A percentile compares a stretch with the other conserved stretches of the same genome.
These are phyloP conservation scores for Candida vaughaniae DNA, from an alignment of 805 yeast species.

Conservation along the genomic window DNA sequence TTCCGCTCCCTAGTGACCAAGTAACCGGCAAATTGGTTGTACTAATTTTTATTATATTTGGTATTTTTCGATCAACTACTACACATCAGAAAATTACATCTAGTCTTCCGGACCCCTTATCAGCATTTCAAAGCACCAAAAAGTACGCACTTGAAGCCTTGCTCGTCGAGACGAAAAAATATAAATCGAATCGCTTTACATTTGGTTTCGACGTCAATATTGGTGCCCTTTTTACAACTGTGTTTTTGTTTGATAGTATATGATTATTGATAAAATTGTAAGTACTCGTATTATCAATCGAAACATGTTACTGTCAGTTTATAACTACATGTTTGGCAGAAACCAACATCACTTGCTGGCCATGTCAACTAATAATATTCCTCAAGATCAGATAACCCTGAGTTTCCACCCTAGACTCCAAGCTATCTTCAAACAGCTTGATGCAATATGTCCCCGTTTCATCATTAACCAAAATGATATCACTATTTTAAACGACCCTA, in stretches of 20 bases:
- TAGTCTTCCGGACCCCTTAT: too few species aligned
- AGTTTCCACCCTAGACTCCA: constrained; percentile 45
- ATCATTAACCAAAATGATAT: constrained; percentile 55
- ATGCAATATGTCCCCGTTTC: constrained; percentile 67
- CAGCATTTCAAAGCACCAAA: too few species aligned
- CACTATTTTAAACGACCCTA: constrained; percentile 63
- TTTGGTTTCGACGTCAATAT: too few species aligned
- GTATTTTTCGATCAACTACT: too few species aligned
- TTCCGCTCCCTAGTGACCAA: not conserved
- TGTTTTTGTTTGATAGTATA: too few species aligned
- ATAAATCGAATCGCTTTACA: too few species aligned
- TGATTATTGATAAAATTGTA: not conserved
- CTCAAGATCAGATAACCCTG: constrained; percentile 3
- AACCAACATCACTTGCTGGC: constrained; percentile 2
- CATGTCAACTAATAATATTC: constrained; percentile 5
- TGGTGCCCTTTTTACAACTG: too few species aligned
- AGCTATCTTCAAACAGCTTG: constrained; percentile 51
- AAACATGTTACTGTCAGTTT: constrained; percentile 25
- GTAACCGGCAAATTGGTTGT: not conserved
- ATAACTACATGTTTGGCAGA: constrained; percentile 22
- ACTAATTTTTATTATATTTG: too few species aligned
- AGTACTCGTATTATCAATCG: not conserved
- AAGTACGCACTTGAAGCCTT: not conserved
- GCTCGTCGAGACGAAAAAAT: not conserved
- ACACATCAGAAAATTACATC: not conserved